Evolutionary conservation across 306 rosid species (phyloP).

Genomic region (Vicia faba): DNA sequence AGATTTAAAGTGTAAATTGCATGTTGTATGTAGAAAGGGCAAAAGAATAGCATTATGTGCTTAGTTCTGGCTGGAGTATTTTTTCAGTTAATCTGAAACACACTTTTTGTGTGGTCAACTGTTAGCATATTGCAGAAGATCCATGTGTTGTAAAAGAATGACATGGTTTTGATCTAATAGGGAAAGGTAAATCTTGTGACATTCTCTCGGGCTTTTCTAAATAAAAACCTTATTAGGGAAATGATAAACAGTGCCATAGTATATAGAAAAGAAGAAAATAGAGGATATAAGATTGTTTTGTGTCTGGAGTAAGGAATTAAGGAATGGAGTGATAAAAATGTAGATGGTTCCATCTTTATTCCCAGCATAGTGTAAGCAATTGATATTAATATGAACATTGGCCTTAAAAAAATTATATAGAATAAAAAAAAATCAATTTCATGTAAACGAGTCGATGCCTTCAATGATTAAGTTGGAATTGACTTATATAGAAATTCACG

Average conservation of each 20-base stretch:
- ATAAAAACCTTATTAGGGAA: not conserved
- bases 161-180: not conserved
- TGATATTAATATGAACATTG: too few relatives aligned
- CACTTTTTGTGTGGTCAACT: constrained; percentile 9
- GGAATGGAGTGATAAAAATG: not conserved
- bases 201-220: not conserved
- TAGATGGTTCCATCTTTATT: too few relatives aligned
- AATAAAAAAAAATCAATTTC: too few relatives aligned
- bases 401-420: too few relatives aligned
- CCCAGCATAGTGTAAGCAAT: too few relatives aligned
- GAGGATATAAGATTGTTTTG: not conserved
- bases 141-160: constrained; percentile 3
- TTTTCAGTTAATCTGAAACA: not conserved
- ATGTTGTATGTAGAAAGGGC: constrained; percentile 31
- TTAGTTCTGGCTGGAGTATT: not conserved
- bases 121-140: constrained; percentile 5
- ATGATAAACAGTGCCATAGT: too few relatives aligned
- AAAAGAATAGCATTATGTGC: not conserved
- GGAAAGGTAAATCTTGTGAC: not conserved
- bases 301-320: not conserved
- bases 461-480: too few relatives aligned
- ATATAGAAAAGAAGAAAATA: not conserved
- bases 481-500: too few relatives aligned
- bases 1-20: constrained; percentile 37
- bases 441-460: too few relatives aligned